Base-by-base conservation (phyloP, 1,139 yeast genomes). In the Diutina neorugosa region DNA sequence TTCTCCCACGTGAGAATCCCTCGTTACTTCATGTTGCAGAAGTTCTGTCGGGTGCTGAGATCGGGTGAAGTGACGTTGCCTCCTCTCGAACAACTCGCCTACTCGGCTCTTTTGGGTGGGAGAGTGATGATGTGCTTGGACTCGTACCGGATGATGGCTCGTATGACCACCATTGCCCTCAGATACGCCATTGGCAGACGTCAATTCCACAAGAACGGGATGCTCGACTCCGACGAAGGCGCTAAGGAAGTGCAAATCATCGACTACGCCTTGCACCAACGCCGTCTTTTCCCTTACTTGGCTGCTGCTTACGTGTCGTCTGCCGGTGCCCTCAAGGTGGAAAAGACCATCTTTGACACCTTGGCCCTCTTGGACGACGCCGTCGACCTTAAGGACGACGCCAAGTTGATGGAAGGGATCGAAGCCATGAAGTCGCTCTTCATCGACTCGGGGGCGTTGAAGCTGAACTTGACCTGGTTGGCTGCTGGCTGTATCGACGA, bases 161-260 rank as follows among this genome's bases (percentile, higher is more conserved):
- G 93, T 63, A 84, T 85, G 64, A 73, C 82, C 57, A 87, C 96
- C 31, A 85, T 89, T 68, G 96, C 96, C 4, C 74, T 88, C 56
- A 79, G 97, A 65, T 90, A 89, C 67, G 91, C 95, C 40, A 86
- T 90, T 57, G 94, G 89, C 51, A 81, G 97, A 71, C 82, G 94
- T 64, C 97, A 90, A 69, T 90, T 90, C 69, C 50, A 46, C 50
- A 46, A 46, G 50, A 46, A 46, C 50, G 50, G 50, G 37, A 46
- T 18, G 25, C 9, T 46, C 16, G 50, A 46, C 50, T 2, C 52
- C 51, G 55, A 51, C 18, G 55, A 55, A 42, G 53, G 57, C 25
- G 59, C 57, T 46, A 53, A n/a, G 41, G 93, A 86, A 67, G 73
- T 74, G 53, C 87, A 84, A 67, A 73, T 89, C 58, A 80, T 89